phyloP scores from a whole-genome alignment of 495 filamentous ascomycete species.

The Antarctomyces pellizariae region DNA sequence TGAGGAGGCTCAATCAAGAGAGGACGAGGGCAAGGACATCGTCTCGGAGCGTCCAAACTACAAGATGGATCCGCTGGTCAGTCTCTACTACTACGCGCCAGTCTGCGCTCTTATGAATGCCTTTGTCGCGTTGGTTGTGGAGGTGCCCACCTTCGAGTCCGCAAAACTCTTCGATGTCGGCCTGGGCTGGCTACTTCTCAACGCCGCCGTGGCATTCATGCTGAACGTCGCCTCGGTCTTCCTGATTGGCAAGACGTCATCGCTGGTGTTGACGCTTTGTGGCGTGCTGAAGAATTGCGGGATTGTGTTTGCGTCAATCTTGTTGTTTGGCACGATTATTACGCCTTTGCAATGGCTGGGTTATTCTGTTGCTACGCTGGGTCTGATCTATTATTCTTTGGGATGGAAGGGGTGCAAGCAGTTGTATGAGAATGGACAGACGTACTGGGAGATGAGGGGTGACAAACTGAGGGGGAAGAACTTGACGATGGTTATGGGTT shows the following conservation, averaged over 20 bases:
- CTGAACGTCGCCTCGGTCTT: constrained; percentile 60
- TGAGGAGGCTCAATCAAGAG: no score
- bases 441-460: no score
- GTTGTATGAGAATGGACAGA: no score
- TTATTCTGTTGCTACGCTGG: constrained; percentile 37
- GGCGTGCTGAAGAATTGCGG: constrained; percentile 60
- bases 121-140: constrained; percentile 34
- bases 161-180: constrained; percentile 32
- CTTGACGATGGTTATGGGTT: no score
- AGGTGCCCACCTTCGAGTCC: constrained; percentile 28
- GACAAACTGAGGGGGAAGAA: no score
- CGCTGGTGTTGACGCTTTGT: constrained; percentile 50
- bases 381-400: constrained; percentile 44
- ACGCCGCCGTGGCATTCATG: constrained; percentile 51
- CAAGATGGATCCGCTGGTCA: constrained; percentile 70
- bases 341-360: constrained; percentile 35
- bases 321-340: constrained; percentile 41
- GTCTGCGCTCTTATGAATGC: constrained; percentile 57
- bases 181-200: constrained; percentile 29
- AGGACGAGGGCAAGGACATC: neutral
- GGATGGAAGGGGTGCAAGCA: constrained; percentile 31
- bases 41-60: constrained; percentile 12
- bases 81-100: constrained; percentile 67
- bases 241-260: constrained; percentile 54
- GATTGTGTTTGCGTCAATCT: constrained; percentile 36